A percentile compares a stretch with the other conserved stretches of the same genome.
Conservation (phyloP, 2,329 filamentous ascomycete genomes). For the Fusarium metavorans region DNA sequence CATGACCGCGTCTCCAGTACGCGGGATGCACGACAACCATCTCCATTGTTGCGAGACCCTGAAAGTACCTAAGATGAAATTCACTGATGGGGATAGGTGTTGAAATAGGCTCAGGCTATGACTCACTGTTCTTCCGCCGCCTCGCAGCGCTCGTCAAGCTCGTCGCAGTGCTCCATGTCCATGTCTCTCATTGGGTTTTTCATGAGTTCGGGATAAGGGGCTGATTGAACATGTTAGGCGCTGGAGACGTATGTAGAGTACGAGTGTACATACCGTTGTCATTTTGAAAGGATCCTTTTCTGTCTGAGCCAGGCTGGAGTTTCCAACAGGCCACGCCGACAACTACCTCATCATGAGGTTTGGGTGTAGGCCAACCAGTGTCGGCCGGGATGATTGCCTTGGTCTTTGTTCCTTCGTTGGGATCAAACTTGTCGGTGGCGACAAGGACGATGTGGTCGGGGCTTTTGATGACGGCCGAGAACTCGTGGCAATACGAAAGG, state of each 20-base stretch:
- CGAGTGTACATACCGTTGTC: not conserved
- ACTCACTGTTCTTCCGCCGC: not conserved
- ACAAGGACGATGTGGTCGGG: not conserved
- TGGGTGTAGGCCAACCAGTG: not conserved
- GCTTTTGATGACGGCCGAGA: not conserved
- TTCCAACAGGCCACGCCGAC: not conserved
- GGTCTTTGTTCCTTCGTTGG: not conserved
- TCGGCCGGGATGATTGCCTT: not conserved
- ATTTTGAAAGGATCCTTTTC: not conserved
- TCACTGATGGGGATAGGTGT: not conserved
- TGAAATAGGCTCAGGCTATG: not conserved
- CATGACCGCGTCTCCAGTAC: conserved; percentile 13
- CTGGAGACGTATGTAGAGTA: not conserved
- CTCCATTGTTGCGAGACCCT: not conserved
- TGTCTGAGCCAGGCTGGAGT: not conserved
- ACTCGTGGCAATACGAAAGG: not conserved
- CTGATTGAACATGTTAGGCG: not conserved
- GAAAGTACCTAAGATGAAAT: not conserved
- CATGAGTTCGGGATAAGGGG: not conserved
- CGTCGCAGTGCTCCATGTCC: not conserved
- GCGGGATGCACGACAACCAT: conserved; percentile 15
- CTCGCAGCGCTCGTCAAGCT: not conserved
- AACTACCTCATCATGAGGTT: conserved; percentile 1
- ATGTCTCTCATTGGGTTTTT: conserved; percentile 1
- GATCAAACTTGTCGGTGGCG: not conserved